Percentiles rank a stretch among this genome's conserved stretches.
phyloP scores from a whole-genome alignment of 306 rosid species.

The Glycyrrhiza uralensis region DNA sequence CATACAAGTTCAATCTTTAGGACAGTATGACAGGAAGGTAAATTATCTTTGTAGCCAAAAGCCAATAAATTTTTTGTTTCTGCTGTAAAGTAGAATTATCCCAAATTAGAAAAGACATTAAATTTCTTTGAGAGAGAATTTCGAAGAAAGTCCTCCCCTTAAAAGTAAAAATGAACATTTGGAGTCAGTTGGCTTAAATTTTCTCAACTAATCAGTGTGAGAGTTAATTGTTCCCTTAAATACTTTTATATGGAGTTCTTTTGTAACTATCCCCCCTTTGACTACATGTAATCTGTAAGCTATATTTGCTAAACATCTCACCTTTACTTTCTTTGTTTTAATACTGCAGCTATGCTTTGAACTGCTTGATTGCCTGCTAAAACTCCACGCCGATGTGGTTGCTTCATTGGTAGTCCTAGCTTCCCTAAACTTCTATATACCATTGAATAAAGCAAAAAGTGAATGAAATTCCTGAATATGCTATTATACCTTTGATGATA shows the following conservation, averaged over 20 bases:
- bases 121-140: not conserved
- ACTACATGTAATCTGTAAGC: not conserved
- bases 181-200: not conserved
- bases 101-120: not conserved
- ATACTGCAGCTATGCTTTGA: constrained; percentile 88
- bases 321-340: constrained; percentile 20
- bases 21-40: constrained; percentile 89
- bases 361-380: constrained; percentile 71
- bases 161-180: not conserved
- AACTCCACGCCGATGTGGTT: constrained; percentile 49
- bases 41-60: constrained; percentile 1
- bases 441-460: not conserved
- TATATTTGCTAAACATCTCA: constrained; percentile 12
- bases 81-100: constrained; percentile 7
- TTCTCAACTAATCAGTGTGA: not conserved
- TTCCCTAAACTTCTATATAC: constrained; percentile 28
- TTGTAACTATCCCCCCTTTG: not conserved
- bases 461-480: constrained; percentile 10
- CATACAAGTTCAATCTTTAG: constrained; percentile 86
- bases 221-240: not conserved
- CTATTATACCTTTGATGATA: not conserved
- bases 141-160: not conserved
- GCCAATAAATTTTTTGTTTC: constrained; percentile 14
- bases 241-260: not conserved
- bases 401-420: constrained; percentile 65